A percentile compares a stretch with the other conserved stretches of the same genome.
These are phyloP conservation scores for Candida argentea DNA, from an alignment of 805 yeast genomes.

Conservation along the genomic window DNA sequence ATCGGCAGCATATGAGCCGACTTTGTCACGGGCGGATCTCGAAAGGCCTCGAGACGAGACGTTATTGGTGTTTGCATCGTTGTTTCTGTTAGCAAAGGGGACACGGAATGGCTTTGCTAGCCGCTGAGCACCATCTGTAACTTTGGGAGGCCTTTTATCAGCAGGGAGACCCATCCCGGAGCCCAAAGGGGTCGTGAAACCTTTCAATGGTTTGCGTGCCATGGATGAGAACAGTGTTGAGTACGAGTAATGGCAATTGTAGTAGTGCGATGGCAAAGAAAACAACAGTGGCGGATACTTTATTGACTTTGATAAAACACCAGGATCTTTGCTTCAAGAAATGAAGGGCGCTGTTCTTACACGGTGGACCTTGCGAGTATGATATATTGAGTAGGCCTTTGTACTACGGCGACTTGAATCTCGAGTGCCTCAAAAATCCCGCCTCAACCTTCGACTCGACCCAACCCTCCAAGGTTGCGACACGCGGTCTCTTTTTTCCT, in stretches of 20 bases:
- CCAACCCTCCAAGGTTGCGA: too few relatives aligned
- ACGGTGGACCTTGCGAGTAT: not conserved
- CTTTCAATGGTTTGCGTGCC: slow-evolving; percentile 24
- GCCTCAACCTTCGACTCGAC: too few relatives aligned
- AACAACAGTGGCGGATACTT: not conserved
- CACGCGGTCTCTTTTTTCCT: too few relatives aligned
- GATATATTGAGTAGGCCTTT: not conserved
- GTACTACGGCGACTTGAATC: too few relatives aligned
- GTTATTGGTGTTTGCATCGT: slow-evolving; percentile 1
- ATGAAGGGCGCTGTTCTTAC: not conserved
- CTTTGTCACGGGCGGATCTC: slow-evolving; percentile 21
- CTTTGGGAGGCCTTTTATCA: slow-evolving; percentile 42
- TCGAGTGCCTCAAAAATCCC: too few relatives aligned
- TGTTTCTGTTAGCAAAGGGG: slow-evolving; percentile 35
- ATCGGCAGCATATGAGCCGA: slow-evolving; percentile 21
- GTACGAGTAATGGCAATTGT: not conserved
- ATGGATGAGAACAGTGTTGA: too few relatives aligned
- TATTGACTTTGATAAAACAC: too few relatives aligned
- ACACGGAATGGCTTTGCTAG: slow-evolving; percentile 61
- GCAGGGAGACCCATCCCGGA: slow-evolving; percentile 62
- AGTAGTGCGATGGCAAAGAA: not conserved
- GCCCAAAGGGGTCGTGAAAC: slow-evolving; percentile 42
- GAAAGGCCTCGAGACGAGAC: slow-evolving; percentile 8
- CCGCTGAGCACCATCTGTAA: slow-evolving; percentile 40
- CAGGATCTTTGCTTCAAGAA: too few relatives aligned